phyloP scores from a whole-genome alignment of 108 stramenopile genomes.

The Heterococcus sp. region DNA sequence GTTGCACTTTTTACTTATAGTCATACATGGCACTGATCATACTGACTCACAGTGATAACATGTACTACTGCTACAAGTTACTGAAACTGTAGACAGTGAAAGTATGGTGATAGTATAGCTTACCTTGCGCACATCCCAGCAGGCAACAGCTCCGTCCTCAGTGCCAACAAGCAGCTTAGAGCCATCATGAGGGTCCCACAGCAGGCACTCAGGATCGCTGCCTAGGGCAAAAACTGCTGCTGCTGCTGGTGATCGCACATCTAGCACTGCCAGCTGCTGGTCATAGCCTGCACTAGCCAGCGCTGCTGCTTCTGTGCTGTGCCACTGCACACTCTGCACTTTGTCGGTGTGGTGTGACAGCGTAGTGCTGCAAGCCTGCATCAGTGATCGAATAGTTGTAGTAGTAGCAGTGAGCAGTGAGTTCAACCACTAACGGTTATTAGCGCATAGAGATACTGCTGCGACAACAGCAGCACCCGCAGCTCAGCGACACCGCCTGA shows the following conservation, averaged over 20 bases:
- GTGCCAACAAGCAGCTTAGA: slow-evolving; percentile 18
- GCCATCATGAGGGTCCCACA: slow-evolving; percentile 45
- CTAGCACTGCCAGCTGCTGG: slow-evolving; percentile 24
- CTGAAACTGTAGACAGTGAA: no score
- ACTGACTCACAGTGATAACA: no score
- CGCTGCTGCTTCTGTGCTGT: slow-evolving; percentile 33
- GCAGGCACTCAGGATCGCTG: slow-evolving; percentile 48
- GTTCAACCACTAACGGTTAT: no score
- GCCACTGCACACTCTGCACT: slow-evolving; percentile 78
- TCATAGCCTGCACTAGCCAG: slow-evolving; percentile 40
- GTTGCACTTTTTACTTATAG: no score
- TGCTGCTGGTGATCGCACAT: slow-evolving; percentile 20
- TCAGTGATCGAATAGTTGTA: not conserved
- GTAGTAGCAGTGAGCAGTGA: slow-evolving; percentile 73
- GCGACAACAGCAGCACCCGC: no score
- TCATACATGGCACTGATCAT: no score
- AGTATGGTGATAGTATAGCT: no score
- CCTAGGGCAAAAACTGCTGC: slow-evolving; percentile 2
- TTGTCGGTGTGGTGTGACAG: slow-evolving; percentile 89
- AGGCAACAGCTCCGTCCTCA: slow-evolving; percentile 44
- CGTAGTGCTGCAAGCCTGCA: slow-evolving; percentile 48
- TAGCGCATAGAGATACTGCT: no score
- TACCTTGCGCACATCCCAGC: slow-evolving; percentile 28
- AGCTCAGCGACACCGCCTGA: no score
- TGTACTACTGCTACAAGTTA: no score